Evolutionary conservation across 202 grass and related monocot genomes (phyloP).

Genomic region (Hordeum pubiflorum): DNA sequence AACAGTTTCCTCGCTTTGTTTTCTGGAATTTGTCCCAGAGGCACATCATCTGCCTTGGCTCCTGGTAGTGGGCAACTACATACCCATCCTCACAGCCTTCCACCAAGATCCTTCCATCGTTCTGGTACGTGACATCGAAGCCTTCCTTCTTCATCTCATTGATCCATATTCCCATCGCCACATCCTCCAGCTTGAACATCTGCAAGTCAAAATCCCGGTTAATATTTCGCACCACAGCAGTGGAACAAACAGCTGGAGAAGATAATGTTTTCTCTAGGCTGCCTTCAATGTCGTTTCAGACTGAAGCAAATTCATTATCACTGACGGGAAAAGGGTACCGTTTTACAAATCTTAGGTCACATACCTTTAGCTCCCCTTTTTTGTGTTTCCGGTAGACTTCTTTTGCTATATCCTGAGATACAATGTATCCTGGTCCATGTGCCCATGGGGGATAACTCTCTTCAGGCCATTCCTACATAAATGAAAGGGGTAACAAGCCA

Average conservation of each 20-base stretch:
- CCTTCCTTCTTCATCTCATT: slow-evolving; percentile 71
- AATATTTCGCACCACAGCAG: background rate
- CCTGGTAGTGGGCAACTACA: slow-evolving; percentile 92
- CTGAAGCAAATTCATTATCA: background rate
- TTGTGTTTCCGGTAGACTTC: slow-evolving; percentile 70
- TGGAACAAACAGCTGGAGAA: background rate
- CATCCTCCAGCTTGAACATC: slow-evolving; percentile 99
- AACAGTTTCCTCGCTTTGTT: slow-evolving; percentile 55
- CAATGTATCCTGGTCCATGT: slow-evolving; percentile 90
- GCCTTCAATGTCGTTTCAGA: background rate
- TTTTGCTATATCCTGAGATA: slow-evolving; percentile 78
- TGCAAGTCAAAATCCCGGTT: slow-evolving; percentile 29
- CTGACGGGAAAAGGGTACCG: background rate
- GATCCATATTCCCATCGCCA: slow-evolving; percentile 98
- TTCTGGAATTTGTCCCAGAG: slow-evolving; percentile 79
- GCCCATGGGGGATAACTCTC: slow-evolving; percentile 95
- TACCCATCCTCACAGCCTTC: slow-evolving; percentile 75
- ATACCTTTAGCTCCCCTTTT: slow-evolving; percentile 69
- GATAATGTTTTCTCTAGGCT: background rate
- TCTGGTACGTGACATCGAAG: slow-evolving; percentile 68
- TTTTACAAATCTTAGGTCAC: background rate
- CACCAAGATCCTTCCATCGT: slow-evolving; percentile 62
- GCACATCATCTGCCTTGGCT: slow-evolving; percentile 80
- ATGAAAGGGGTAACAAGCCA: slow-evolving; percentile 7
- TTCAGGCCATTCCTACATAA: slow-evolving; percentile 77